Base-by-base conservation (phyloP, 306 rosid genomes). In the Cicer bijugum region DNA sequence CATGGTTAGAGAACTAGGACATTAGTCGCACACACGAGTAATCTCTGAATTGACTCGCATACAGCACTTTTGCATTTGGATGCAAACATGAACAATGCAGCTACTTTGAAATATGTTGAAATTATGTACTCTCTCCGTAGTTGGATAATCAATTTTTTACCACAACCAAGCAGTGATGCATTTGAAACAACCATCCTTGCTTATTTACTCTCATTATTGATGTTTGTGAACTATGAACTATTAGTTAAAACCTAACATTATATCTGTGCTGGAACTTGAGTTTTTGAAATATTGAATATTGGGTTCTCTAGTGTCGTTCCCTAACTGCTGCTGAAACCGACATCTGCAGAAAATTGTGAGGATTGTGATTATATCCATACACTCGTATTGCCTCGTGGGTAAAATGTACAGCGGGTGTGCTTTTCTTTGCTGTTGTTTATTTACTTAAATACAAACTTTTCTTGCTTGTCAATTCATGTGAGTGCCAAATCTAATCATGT, bases 401-500 rank as follows among this genome's bases (percentile, higher is more conserved):
- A 71, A 62, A 69, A 82, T 64, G 53, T 44, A 12, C 46, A 68
- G 1, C 46, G 16, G 56, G 45, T 46, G 61, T 75, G 19, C 44
- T 69, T 69, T 64, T 59, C 47, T 75, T 78, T 64, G 35, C 8
- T 4, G 9, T 51, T 15, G 0, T 58, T 23, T 59, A 28, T 28
- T 28, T 28, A 28, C 35, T 59, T 56, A 12, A 14, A 75, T 51
- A 42, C 58, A 44, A 67, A 58, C 57, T 61, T 69, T 61, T 42
- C 20, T 44, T 64, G 14, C 43, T 68, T 42, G 73, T 74, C 81
- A 66, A 33, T 61, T 16, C 48, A 43, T 12, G 17, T 67, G 67
- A 78, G 77, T 76, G 75, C 77, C 77, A 71, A 68, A 47, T 84
- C 56, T 80, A 38, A 71, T 65, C 15, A 42, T 69, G 71, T 81